Evolutionary conservation across 2,329 filamentous ascomycete species (phyloP), one percentile per base, ranked within the genome.

Genomic region (Gyromitra esculenta): DNA sequence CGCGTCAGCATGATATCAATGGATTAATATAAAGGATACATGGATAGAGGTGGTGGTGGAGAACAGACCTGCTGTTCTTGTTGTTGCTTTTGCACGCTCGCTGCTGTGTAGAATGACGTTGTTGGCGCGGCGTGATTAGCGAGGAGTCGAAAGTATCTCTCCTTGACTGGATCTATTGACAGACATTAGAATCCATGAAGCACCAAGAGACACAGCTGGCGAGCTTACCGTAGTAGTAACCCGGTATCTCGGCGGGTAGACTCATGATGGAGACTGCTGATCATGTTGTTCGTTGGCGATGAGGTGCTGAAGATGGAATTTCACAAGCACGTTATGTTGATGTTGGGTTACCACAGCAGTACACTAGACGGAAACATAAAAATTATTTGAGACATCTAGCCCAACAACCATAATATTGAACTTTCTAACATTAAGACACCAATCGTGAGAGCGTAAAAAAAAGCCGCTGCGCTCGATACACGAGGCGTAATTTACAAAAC

Each of bases 161-260:
- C 62, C 65, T 78, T 79, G 37, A 43, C 43, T n/a, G 73, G 43
- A 75, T 79, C 78, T 79, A 41, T 37, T 2, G n/a, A 18, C n/a
- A 25, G 25, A 15, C 25, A 39, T 66, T 77, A 68, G 65, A 41
- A 70, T 13, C 15, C 21, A 13, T 18, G 43, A 35, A 71, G n/a
- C 21, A 50, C 9, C 15, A 57, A 13, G n/a, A 56, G 35, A 69
- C 25, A 31, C 25, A 31, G 25, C 25, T 31, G 25, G 25, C 50
- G 15, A n/a, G 59, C 25, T 39, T 81, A 83, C 83, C 85, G 77
- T 82, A 87, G 79, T 86, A 86, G 76, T 84, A 86, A 43, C 86
- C 86, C 2, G 86, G 85, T n/a, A 87, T 83, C 45, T 83, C 80
- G 70, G 82, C 82, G 41, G 71, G 52, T 50, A 59, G 39, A 48